These are phyloP conservation scores for Rosa rugosa DNA, from an alignment of 306 rosid genomes.

Conservation along the genomic window DNA sequence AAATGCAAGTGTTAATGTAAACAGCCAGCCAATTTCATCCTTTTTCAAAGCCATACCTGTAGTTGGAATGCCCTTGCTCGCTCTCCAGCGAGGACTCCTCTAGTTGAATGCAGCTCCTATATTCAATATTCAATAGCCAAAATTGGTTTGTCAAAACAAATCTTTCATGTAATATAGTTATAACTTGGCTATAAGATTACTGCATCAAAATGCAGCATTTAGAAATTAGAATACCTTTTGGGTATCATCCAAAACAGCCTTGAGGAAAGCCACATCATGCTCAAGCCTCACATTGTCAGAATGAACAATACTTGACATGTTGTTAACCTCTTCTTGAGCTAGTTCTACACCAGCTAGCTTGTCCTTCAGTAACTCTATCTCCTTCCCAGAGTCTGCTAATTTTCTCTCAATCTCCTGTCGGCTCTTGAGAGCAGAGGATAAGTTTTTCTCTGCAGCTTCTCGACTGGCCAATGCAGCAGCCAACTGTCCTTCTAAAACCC, in stretches of 20 bases:
- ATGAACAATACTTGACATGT: conserved; percentile 79
- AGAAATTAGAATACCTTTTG: conserved; percentile 62
- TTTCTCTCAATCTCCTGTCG: conserved; percentile 75
- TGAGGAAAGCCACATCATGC: conserved; percentile 98
- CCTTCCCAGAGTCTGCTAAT: conserved; percentile 52
- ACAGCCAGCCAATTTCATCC: background rate
- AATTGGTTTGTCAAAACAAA: background rate
- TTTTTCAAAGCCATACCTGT: conserved; percentile 52
- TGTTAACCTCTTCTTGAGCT: conserved; percentile 83
- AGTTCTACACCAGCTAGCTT: conserved; percentile 70
- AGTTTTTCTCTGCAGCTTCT: conserved; percentile 75
- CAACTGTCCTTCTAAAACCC: conserved; percentile 81
- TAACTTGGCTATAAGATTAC: conserved; percentile 11
- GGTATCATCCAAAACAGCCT: conserved; percentile 93
- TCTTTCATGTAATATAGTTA: background rate
- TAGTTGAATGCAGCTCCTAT: conserved; percentile 93
- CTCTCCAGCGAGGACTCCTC: conserved; percentile 92
- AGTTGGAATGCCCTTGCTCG: conserved; percentile 92
- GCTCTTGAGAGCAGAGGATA: conserved; percentile 63
- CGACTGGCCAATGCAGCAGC: conserved; percentile 67
- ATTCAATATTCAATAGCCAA: conserved; percentile 10
- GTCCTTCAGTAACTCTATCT: conserved; percentile 73
- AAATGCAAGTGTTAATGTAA: background rate
- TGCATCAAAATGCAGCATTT: background rate
- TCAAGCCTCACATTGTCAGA: conserved; percentile 94